Evolutionary conservation across 2,329 filamentous ascomycete species (phyloP), one percentile per base, ranked within the genome.

Genomic region (Corynespora cassiicola): DNA sequence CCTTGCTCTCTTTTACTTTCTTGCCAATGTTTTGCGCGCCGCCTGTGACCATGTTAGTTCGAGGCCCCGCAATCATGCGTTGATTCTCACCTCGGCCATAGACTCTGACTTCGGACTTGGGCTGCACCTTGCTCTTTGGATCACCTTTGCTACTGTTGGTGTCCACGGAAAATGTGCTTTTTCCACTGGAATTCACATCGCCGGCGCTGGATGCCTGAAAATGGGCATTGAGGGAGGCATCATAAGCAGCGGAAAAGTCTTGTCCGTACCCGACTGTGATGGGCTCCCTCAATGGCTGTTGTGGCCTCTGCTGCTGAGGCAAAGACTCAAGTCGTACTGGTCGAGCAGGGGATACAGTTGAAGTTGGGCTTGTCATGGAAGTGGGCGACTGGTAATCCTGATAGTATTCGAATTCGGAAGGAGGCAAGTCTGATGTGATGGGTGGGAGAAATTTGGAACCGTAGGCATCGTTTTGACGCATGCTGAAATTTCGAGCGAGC

Each of bases 1-100:
- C 63, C 49, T 75, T 74, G 36, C 71, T 71, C 37, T 75, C 72
- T 45, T 77, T 78, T 45, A 73, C 69, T 49, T 80, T 77, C 58
- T 78, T 79, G 19, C 73, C 74, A 43, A 75, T 72, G 52, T 80
- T 77, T 54, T 80, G 79, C 24, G 74, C 75, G 29, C 75, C 75
- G 49, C 72, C 73, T 76, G 49, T 47, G 29, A 40, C 50, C 31
- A 39, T 31, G 30, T 64, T 50, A 66, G 54, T 39, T 39, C 49
- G 24, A n/a, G n/a, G n/a, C n/a, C n/a, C n/a, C n/a, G n/a, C n/a
- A n/a, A n/a, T n/a, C n/a, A n/a, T n/a, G n/a, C n/a, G n/a, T n/a
- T 29, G 12, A 36, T 23, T 69, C 75, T 68, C 52, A 80, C 79
- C 79, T 71, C 79, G 68, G 31, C 79, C 78, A 54, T 76, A 79